Conservation (phyloP, 2,329 filamentous ascomycete species). For the Lojkania enalia region DNA sequence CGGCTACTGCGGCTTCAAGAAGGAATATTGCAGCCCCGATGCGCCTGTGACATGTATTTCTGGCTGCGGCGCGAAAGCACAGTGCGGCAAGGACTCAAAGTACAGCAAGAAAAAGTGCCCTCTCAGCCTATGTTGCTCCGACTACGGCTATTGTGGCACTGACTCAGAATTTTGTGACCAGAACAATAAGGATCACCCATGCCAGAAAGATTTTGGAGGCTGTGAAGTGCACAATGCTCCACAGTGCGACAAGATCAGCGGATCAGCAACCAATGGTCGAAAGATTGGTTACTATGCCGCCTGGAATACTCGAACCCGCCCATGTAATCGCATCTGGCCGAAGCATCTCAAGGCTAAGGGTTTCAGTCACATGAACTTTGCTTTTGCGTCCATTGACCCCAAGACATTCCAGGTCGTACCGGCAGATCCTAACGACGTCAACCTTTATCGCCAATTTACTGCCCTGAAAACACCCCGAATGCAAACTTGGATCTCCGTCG, state of each 20-base stretch:
- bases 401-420: conserved; percentile 27
- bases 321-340: conserved; percentile 40
- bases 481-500: conserved; percentile 46
- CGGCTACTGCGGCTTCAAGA: conserved; percentile 4
- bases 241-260: conserved; percentile 24
- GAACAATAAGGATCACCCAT: conserved; percentile 26
- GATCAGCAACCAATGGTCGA: conserved; percentile 30
- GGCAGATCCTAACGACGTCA: conserved; percentile 15
- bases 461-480: conserved; percentile 39
- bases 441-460: conserved; percentile 35
- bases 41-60: too few species aligned
- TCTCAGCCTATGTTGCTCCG: conserved; percentile 21
- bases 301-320: conserved; percentile 21
- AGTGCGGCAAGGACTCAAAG: too few species aligned
- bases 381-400: conserved; percentile 31
- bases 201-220: conserved; percentile 42
- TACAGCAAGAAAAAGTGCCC: conserved; percentile 5
- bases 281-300: conserved; percentile 45
- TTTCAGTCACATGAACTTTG: conserved; percentile 41
- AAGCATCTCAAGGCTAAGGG: conserved; percentile 37
- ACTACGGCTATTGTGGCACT: conserved; percentile 26
- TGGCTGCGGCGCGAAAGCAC: too few species aligned
- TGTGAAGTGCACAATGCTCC: conserved; percentile 31
- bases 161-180: conserved; percentile 23
- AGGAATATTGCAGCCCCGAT: conserved; percentile 1